A percentile compares a stretch with the other conserved stretches of the same genome.
phyloP scores from a whole-genome alignment of 495 filamentous ascomycete genomes.

The Rhizodiscina lignyota region DNA sequence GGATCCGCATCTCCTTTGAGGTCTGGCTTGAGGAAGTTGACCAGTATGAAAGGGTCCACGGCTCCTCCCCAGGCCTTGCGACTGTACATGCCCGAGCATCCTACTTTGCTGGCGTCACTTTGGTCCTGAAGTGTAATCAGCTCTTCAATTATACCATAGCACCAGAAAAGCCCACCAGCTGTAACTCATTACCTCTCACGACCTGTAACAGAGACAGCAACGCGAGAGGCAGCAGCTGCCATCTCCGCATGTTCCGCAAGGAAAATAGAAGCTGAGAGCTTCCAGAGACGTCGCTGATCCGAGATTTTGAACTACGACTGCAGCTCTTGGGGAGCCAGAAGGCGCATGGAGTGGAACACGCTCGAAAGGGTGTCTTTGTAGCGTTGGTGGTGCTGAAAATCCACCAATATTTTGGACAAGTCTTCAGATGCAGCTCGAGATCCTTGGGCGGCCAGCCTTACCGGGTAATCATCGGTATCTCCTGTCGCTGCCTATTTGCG shows the following conservation, averaged over 20 bases:
- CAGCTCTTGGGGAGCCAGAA: too few species aligned
- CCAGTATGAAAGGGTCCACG: slow-evolving; percentile 73
- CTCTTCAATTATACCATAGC: not conserved
- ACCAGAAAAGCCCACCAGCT: slow-evolving; percentile 11
- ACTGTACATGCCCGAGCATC: slow-evolving; percentile 97
- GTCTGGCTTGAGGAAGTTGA: slow-evolving; percentile 54
- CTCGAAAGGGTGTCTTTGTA: too few species aligned
- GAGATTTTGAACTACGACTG: too few species aligned
- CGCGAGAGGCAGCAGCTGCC: slow-evolving; percentile 7
- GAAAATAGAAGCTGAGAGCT: too few species aligned
- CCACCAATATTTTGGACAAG: too few species aligned
- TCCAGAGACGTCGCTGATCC: too few species aligned
- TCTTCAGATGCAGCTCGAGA: too few species aligned
- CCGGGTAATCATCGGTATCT: too few species aligned
- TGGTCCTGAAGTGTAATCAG: slow-evolving; percentile 36
- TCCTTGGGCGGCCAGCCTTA: too few species aligned
- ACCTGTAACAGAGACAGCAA: slow-evolving; percentile 10
- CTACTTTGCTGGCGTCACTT: slow-evolving; percentile 58
- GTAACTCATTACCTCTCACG: slow-evolving; percentile 12
- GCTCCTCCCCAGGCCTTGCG: slow-evolving; percentile 76
- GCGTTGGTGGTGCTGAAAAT: too few species aligned
- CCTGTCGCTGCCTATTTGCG: too few species aligned
- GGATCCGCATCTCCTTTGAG: slow-evolving; percentile 41
- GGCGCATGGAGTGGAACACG: too few species aligned
- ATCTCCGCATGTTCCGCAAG: slow-evolving; percentile 12